A percentile compares a stretch with the other conserved stretches of the same genome.
Evolutionary conservation across 1,284 basidiomycete genomes (phyloP).

Genomic region (Moesziomyces sp.): DNA sequence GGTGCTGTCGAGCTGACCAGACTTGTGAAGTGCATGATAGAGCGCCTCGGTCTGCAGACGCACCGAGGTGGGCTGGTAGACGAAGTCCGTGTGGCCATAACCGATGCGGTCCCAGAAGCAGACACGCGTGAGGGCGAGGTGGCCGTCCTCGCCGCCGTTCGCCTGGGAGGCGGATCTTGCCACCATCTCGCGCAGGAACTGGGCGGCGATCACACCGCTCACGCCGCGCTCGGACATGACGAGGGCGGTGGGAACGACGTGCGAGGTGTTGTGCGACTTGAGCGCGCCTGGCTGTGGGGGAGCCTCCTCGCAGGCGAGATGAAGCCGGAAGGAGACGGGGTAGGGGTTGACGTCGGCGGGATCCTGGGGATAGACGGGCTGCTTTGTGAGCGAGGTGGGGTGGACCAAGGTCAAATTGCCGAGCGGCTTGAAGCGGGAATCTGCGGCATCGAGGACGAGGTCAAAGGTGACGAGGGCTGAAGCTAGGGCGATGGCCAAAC

Average conservation of each 20-base stretch:
- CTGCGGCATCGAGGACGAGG: conserved; percentile 48
- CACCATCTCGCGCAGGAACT: conserved; percentile 56
- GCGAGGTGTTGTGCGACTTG: conserved; percentile 12
- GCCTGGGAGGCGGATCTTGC: conserved; percentile 8
- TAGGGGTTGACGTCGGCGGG: conserved; percentile 39
- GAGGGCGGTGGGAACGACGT: conserved; percentile 44
- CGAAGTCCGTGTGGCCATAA: conserved; percentile 50
- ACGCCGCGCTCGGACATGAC: conserved; percentile 55
- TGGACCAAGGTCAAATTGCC: conserved; percentile 48
- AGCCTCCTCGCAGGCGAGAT: conserved; percentile 48
- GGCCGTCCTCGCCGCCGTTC: conserved; percentile 42
- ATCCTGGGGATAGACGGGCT: conserved; percentile 36
- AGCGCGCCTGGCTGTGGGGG: conserved; percentile 14
- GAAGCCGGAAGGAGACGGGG: conserved; percentile 46
- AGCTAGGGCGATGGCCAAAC: conserved; percentile 22
- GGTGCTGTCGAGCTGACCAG: conserved; percentile 18
- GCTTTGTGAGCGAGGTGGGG: conserved; percentile 28
- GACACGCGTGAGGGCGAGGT: conserved; percentile 44
- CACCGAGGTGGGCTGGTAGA: conserved; percentile 33
- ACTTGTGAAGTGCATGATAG: conserved; percentile 34
- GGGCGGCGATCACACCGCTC: conserved; percentile 41
- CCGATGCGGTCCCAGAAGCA: conserved; percentile 58
- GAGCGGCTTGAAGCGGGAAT: conserved; percentile 43
- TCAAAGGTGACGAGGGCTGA: conserved; percentile 48
- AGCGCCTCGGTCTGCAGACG: conserved; percentile 40